Base-by-base conservation (phyloP, 148 eudicot genomes). In the Mesembryanthemum crystallinum region DNA sequence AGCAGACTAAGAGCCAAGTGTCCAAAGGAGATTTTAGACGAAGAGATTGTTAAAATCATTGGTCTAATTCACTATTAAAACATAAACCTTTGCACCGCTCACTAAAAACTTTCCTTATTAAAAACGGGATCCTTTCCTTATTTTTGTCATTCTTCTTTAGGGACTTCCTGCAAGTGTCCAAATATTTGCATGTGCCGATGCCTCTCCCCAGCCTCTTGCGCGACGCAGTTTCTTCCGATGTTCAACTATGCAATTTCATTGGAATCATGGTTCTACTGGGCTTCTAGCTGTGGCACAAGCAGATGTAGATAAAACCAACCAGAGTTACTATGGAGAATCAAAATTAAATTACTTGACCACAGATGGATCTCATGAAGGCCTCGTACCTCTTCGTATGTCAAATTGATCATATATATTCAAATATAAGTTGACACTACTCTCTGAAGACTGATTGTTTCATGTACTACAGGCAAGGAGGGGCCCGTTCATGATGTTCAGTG, bases 401-500 rank as follows among this genome's bases (percentile, higher is more conserved):
- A 43, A 15, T 65, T 67, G 25, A 32, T 76, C 37, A 7, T 3
- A 27, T 29, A n/a, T 17, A 55, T 74, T 29, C 70, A 52, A 32
- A 25, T 45, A 71, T 71, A 28, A 45, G 28, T n/a, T 42, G 64
- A 28, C 39, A 61, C 25, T 52, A 35, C 35, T 65, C 77, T 29
- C 37, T 71, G 24, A 30, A 61, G 63, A 77, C 59, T 83, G 73
- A 82, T 66, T 64, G 60, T 54, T 68, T 68, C 43, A 65, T 33
- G 12, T 17, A 81, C 76, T 69, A 76, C 90, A 95, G 97, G 92
- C 80, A 89, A 92, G 86, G 98, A 95, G 74, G 98, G 98, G 67
- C 98, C 98, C 58, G 86, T 95, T 54, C 98, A 95, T 81, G 98
- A 95, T 88, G 98, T 92, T 82, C 97, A 89, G 67, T 95, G 98